Evolutionary conservation across 139 green algal species (phyloP).

Genomic region (Closterium sp.): DNA sequence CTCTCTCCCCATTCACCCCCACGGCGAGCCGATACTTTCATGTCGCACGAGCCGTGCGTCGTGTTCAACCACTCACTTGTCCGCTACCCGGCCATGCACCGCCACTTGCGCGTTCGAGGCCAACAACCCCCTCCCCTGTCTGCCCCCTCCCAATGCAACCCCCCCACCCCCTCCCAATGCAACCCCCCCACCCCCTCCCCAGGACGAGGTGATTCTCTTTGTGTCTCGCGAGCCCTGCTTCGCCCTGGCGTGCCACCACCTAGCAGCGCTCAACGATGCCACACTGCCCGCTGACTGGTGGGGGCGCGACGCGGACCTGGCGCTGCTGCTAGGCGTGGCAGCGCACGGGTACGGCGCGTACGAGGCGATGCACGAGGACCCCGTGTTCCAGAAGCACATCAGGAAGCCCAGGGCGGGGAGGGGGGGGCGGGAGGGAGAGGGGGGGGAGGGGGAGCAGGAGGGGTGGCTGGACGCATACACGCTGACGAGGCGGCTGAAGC

Average conservation of each 20-base stretch:
- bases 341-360: constrained; percentile 38
- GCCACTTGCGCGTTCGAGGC: no score
- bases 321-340: constrained; percentile 24
- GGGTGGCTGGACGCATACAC: constrained; percentile 45
- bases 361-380: constrained; percentile 1
- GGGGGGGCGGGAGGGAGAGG: background rate
- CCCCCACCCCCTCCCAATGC: no score
- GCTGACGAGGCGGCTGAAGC: constrained; percentile 40
- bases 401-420: background rate
- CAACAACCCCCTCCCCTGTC: no score
- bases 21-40: no score
- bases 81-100: no score
- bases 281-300: constrained; percentile 29
- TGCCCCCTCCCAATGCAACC: no score
- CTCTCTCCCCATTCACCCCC: no score
- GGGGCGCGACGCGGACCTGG: constrained; percentile 12
- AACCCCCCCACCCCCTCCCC: no score
- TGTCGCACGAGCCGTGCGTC: no score
- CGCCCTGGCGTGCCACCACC: background rate
- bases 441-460: background rate
- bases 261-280: constrained; percentile 11
- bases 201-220: background rate
- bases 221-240: background rate
- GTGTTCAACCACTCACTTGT: no score
- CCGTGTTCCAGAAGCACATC: background rate